Conservation (phyloP, 208 protist genomes). For the Leishmania aethiopica region DNA sequence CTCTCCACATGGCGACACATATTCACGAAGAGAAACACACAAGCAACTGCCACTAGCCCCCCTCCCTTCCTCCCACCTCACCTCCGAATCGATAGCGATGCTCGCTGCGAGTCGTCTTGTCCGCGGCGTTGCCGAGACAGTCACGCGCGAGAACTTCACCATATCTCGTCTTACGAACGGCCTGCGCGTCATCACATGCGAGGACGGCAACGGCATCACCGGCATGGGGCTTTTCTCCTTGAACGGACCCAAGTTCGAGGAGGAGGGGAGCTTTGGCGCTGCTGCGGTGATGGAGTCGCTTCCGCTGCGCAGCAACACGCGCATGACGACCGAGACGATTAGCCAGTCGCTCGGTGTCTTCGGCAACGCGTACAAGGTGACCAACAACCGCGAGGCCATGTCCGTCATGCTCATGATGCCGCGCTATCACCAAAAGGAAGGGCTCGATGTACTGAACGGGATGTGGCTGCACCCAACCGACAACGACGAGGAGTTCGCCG, state of each 20-base stretch:
- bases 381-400: conserved; percentile 89
- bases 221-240: conserved; percentile 87
- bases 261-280: conserved; percentile 53
- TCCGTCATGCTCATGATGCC: conserved; percentile 80
- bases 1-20: not conserved
- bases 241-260: conserved; percentile 86
- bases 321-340: conserved; percentile 56
- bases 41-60: not conserved
- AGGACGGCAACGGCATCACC: conserved; percentile 82
- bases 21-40: not conserved
- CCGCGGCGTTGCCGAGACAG: conserved; percentile 53
- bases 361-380: conserved; percentile 82
- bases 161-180: conserved; percentile 78
- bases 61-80: not conserved
- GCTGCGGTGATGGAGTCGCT: conserved; percentile 81
- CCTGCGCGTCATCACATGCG: conserved; percentile 84
- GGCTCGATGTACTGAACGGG: conserved; percentile 74
- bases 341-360: conserved; percentile 68
- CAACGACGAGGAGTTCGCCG: conserved; percentile 62
- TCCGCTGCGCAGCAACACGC: conserved; percentile 67
- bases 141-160: conserved; percentile 69
- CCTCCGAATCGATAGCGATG: conserved; percentile 32
- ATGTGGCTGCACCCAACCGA: conserved; percentile 78
- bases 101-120: conserved; percentile 36
- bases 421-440: conserved; percentile 78